A percentile compares a stretch with the other conserved stretches of the same genome.
Evolutionary conservation across 331 rosid genomes (phyloP).

Genomic region (Malus hybrid): DNA sequence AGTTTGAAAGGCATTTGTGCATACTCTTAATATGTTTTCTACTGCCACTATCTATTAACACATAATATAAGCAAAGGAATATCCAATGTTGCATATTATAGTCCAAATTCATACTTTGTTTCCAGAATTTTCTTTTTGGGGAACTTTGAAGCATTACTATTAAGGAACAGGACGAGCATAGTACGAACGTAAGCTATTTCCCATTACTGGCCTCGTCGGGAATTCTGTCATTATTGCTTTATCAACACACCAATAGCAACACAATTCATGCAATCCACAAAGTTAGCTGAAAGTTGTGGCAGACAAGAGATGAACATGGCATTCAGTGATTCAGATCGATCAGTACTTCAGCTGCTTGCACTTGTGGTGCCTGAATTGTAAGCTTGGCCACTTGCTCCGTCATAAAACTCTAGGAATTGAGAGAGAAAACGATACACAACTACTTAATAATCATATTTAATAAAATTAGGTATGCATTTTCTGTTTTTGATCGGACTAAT

Average conservation of each 20-base stretch:
- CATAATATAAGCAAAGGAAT: too few species aligned
- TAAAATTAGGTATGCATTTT: neutral
- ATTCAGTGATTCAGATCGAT: neutral
- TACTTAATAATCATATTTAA: neutral
- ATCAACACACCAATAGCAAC: constrained; percentile 8
- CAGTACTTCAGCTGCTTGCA: neutral
- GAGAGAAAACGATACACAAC: constrained; percentile 14
- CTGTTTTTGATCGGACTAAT: neutral
- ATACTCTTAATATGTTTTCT: too few species aligned
- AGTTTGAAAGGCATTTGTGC: too few species aligned
- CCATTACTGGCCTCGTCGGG: neutral
- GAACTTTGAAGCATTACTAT: neutral
- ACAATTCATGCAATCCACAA: constrained; percentile 13
- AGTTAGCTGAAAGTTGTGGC: constrained; percentile 21
- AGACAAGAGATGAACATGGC: neutral
- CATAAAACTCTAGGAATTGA: neutral
- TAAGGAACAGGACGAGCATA: neutral
- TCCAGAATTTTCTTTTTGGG: too few species aligned
- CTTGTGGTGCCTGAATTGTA: constrained; percentile 10
- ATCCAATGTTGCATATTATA: too few species aligned
- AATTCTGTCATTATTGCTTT: constrained; percentile 2
- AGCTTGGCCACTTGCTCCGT: constrained; percentile 8
- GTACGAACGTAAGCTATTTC: constrained; percentile 7
- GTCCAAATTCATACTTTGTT: too few species aligned
- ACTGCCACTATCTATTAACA: too few species aligned